Conservation (phyloP, 768 basidiomycete species). For the Podaxis sp. region DNA sequence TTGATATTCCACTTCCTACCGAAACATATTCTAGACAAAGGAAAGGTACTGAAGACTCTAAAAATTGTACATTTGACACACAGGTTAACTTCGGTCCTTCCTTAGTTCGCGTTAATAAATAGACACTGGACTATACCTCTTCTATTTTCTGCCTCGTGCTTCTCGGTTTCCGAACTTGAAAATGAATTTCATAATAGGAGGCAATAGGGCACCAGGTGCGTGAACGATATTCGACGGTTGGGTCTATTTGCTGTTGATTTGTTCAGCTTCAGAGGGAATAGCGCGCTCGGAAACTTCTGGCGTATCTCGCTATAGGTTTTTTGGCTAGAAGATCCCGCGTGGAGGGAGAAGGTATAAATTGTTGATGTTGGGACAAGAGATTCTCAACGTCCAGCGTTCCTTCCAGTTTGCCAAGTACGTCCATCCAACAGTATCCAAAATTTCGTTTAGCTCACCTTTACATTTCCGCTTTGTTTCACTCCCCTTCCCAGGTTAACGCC, state of each 20-base stretch:
- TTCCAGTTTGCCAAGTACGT: neutral
- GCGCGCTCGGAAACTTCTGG: neutral
- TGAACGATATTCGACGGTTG: neutral
- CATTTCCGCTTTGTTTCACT: neutral
- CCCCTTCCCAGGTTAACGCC: neutral
- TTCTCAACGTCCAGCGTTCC: neutral
- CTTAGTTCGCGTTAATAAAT: neutral
- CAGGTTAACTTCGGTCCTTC: neutral
- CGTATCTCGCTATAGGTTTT: neutral
- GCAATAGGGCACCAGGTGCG: neutral
- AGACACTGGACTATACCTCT: neutral
- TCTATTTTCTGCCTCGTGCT: neutral
- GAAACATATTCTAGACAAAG: neutral
- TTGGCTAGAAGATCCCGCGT: neutral
- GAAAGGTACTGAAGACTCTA: neutral
- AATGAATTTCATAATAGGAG: neutral
- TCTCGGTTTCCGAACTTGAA: neutral
- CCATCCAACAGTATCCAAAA: neutral
- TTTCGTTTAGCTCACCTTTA: neutral
- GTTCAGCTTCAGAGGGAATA: neutral
- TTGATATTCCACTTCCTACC: neutral
- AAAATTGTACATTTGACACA: neutral
- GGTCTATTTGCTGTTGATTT: neutral
- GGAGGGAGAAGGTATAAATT: neutral
- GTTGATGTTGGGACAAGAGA: neutral